Base-by-base conservation (phyloP, 306 rosid genomes). In the Abrus pulchellus region DNA sequence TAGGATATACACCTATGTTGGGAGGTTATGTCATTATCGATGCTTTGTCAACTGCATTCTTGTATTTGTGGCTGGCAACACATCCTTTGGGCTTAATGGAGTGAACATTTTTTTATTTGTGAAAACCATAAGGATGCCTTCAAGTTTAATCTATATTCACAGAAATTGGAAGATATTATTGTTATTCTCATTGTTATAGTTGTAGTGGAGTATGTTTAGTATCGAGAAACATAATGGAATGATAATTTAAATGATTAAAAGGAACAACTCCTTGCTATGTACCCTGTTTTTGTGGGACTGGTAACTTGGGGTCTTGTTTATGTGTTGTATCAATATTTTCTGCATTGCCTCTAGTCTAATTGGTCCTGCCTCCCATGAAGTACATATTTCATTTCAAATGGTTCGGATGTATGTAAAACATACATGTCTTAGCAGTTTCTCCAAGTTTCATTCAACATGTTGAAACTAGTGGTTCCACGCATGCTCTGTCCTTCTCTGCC, bases 271-370 rank as follows among this genome's bases (percentile, higher is more conserved):
- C 60, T 73, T 49, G 78, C 40, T 38, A 5, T 9, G 53, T 32
- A 27, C 61, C 75, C 33, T 50, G 12, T 41, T 62, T 60, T 49
- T 34, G 11, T 14, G 52, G n/a, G 63, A 68, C 43, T 75, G 41
- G 56, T 27, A 62, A 30, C 68, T 55, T 81, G 38, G 28, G 34
- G 49, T 40, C 9, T 55, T 75, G 13, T 80, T 45, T 10, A 4
- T 11, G 50, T 36, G 6, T 38, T 62, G 44, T 43, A 62, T 50
- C 56, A 69, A 43, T 76, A 68, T 47, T 48, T 60, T 80, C 50
- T 74, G 67, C 78, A 10, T 43, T 69, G 45, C 68, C 50, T 76
- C 12, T 49, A 57, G 72, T 69, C 65, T 82, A 68, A n/a, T 60
- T 53, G 11, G 9, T 67, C 72, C 47, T 75, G 20, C 72, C 40